phyloP scores from a whole-genome alignment of 371 early-diverging fungal genomes.

The Coemansia sp. region DNA sequence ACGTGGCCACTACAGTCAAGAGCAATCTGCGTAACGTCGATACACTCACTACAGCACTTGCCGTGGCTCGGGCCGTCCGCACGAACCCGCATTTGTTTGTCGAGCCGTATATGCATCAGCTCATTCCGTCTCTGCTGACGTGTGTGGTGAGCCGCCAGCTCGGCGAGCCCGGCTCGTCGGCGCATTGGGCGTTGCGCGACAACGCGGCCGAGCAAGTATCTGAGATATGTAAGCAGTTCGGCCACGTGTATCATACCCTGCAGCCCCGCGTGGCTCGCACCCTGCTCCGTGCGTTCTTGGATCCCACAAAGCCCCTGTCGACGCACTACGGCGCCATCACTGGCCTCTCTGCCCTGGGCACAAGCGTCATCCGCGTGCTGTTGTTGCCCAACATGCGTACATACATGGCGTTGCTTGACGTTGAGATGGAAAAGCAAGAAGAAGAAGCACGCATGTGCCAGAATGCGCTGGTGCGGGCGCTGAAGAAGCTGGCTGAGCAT shows the following conservation, averaged over 20 bases:
- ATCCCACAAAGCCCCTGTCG: constrained; percentile 75
- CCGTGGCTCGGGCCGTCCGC: constrained; percentile 81
- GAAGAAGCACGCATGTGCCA: constrained; percentile 35
- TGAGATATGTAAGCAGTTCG: constrained; percentile 70
- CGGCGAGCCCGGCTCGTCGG: constrained; percentile 59
- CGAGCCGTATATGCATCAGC: constrained; percentile 98
- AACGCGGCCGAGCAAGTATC: constrained; percentile 75
- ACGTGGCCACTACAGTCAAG: constrained; percentile 86
- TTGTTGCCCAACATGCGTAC: constrained; percentile 69
- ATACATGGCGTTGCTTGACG: constrained; percentile 47
- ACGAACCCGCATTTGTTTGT: constrained; percentile 91
- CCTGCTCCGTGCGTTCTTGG: constrained; percentile 82
- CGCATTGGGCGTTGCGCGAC: constrained; percentile 84
- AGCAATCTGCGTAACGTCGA: constrained; percentile 75
- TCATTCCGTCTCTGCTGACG: constrained; percentile 95
- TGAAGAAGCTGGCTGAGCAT: constrained; percentile 20
- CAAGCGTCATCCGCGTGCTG: constrained; percentile 72
- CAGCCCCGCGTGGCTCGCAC: constrained; percentile 89
- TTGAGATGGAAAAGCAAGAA: constrained; percentile 42
- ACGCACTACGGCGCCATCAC: constrained; percentile 90
- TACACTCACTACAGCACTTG: constrained; percentile 73
- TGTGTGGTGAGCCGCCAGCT: constrained; percentile 92
- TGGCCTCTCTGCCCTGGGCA: constrained; percentile 76
- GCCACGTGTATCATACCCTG: constrained; percentile 77
- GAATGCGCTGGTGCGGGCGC: constrained; percentile 22